Conservation (phyloP, 208 protist species). For the Crithidia brevicula region DNA sequence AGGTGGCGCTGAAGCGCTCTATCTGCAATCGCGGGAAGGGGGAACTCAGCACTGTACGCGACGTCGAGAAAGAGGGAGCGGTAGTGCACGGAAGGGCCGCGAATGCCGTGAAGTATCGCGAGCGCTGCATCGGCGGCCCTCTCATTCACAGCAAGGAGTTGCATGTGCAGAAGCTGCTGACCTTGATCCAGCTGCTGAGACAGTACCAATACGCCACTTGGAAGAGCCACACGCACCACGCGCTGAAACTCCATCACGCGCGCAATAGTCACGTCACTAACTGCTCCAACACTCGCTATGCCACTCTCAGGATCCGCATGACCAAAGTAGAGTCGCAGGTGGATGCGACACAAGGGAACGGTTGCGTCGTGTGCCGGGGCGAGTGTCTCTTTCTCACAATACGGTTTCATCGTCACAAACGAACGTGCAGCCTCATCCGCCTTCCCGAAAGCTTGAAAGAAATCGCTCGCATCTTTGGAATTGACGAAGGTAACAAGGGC, state of each 20-base stretch:
- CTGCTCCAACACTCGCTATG: not conserved
- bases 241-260: not conserved
- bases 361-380: not conserved
- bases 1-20: constrained; percentile 1
- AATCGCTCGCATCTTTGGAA: constrained; percentile 3
- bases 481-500: constrained; percentile 9
- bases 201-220: not conserved
- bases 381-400: constrained; percentile 9
- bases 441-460: not conserved
- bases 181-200: not conserved
- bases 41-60: constrained; percentile 14
- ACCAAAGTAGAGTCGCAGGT: constrained; percentile 2
- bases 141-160: not conserved
- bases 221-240: constrained; percentile 2
- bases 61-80: constrained; percentile 13
- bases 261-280: not conserved
- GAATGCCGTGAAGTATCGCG: constrained; percentile 3
- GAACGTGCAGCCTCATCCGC: not conserved
- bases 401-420: not conserved
- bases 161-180: constrained; percentile 4
- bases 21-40: not conserved
- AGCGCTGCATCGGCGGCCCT: not conserved
- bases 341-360: not conserved
- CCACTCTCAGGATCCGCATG: not conserved
- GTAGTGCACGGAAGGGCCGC: constrained; percentile 1